These are phyloP conservation scores for Phytophthora litchii DNA, from an alignment of 352 stramenopile genomes.

Conservation along the genomic window DNA sequence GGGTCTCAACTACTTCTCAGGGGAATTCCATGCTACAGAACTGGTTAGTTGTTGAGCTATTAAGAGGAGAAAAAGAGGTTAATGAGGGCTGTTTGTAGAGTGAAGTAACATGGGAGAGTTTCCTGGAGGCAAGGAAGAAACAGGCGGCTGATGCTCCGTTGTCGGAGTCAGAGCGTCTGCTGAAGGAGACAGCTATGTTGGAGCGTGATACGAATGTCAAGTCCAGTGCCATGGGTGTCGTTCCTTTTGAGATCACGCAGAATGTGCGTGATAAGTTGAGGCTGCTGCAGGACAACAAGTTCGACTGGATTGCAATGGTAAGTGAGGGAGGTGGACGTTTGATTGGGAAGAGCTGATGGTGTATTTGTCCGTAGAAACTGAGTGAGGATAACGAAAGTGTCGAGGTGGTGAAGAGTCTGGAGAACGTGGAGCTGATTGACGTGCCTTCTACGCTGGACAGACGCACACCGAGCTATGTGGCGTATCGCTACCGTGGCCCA, in stretches of 20 bases:
- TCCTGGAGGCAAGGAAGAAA: constrained; percentile 72
- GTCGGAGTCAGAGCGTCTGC: constrained; percentile 82
- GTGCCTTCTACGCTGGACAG: constrained; percentile 62
- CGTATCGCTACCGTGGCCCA: constrained; percentile 68
- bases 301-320: constrained; percentile 91
- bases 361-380: constrained; percentile 57
- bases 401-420: constrained; percentile 80
- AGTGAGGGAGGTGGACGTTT: background rate
- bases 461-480: constrained; percentile 77
- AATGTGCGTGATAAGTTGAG: constrained; percentile 83
- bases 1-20: constrained; percentile 90
- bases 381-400: constrained; percentile 79
- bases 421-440: constrained; percentile 73
- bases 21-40: constrained; percentile 89
- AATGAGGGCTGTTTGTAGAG: constrained; percentile 34
- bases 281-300: constrained; percentile 79
- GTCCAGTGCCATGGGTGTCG: constrained; percentile 88
- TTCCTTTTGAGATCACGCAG: constrained; percentile 86
- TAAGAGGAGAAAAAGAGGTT: background rate
- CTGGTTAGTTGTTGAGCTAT: constrained; percentile 34
- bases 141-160: constrained; percentile 80
- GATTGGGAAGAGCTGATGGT: background rate
- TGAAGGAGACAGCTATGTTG: constrained; percentile 81
- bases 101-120: constrained; percentile 83
- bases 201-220: constrained; percentile 87